Evolutionary conservation across 2,329 filamentous ascomycete species (phyloP).

Genomic region (Aspergillus arachidicola): DNA sequence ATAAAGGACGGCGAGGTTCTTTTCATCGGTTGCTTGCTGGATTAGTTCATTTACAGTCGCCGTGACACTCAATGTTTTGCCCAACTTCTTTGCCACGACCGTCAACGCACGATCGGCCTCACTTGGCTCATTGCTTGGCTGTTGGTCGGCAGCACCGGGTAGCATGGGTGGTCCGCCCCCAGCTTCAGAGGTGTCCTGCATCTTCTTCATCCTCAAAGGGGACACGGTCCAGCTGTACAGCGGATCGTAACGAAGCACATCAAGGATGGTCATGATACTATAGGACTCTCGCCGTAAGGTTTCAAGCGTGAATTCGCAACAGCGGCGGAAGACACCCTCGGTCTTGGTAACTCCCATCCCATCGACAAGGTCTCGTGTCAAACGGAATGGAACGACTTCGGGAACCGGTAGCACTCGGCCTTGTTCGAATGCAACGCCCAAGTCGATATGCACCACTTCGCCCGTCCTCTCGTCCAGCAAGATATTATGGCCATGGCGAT

Average conservation of each 20-base stretch:
- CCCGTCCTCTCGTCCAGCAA: slow-evolving; percentile 85
- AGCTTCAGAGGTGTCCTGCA: slow-evolving; percentile 61
- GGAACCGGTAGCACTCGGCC: slow-evolving; percentile 93
- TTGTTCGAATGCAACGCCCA: slow-evolving; percentile 96
- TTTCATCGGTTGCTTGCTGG: slow-evolving; percentile 90
- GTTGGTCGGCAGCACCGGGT: slow-evolving; percentile 34
- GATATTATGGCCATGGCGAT: slow-evolving; percentile 96
- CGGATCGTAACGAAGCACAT: slow-evolving; percentile 97
- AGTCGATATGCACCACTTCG: slow-evolving; percentile 94
- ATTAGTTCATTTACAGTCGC: slow-evolving; percentile 97
- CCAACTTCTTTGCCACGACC: slow-evolving; percentile 93
- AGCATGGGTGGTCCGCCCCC: slow-evolving; percentile 41
- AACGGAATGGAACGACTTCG: slow-evolving; percentile 90
- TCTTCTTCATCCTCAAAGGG: slow-evolving; percentile 64
- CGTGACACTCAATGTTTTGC: slow-evolving; percentile 88
- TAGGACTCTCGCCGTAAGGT: slow-evolving; percentile 93
- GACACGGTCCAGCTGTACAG: slow-evolving; percentile 95
- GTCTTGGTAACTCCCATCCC: slow-evolving; percentile 95
- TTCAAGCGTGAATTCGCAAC: slow-evolving; percentile 96
- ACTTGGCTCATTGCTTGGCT: slow-evolving; percentile 59
- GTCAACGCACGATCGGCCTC: slow-evolving; percentile 91
- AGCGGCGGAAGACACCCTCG: slow-evolving; percentile 95
- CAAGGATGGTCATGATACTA: slow-evolving; percentile 97
- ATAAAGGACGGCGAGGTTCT: slow-evolving; percentile 88
- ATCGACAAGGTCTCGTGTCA: slow-evolving; percentile 93